Evolutionary conservation across 2,329 filamentous ascomycete species (phyloP), one percentile per base, ranked within the genome.

Genomic region (Fusarium sublunatum): DNA sequence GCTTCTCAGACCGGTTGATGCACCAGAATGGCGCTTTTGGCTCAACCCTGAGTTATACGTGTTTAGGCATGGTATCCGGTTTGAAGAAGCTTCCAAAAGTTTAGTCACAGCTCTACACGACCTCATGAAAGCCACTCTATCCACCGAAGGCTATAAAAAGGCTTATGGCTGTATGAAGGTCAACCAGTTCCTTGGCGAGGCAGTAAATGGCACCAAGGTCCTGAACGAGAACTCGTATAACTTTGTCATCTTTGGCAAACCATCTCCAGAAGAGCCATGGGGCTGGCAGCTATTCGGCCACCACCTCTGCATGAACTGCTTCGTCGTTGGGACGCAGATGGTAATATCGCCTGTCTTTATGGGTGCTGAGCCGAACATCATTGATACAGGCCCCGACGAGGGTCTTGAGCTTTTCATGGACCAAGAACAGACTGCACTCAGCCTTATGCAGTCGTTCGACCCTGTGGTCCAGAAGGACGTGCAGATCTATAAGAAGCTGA

Each of bases 141-240:
- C 88, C 0, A 82, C 86, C 0, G 86, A 89, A 70, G 89, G 90
- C 25, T 92, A 91, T 75, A 75, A 81, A 29, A 91, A 92, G 70
- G 88, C 89, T 13, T 58, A 87, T 15, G 81, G 79, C 1, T 88
- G 88, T 4, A 91, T 90, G 88, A 86, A 85, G 64, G 85, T 90
- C 74, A 91, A 92, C 74, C 86, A 88, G 61, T 91, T 91, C 75
- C 82, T 92, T 0, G 89, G 89, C 50, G 83, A 90, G 62, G 81
- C 91, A 0, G 86, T 90, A 51, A 71, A 84, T 29, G 82, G 85
- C 0, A 81, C 83, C 0, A 73, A 76, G 10, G 84, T 92, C 47
- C 85, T 90, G 81, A 91, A 91, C 77, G 83, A 90, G 72, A 86
- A 83, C 76, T 90, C 86, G 6, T 92, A 92, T 81, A 91, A 91